Base-by-base conservation (phyloP, 2,329 filamentous ascomycete species). In the Colletotrichum horii region DNA sequence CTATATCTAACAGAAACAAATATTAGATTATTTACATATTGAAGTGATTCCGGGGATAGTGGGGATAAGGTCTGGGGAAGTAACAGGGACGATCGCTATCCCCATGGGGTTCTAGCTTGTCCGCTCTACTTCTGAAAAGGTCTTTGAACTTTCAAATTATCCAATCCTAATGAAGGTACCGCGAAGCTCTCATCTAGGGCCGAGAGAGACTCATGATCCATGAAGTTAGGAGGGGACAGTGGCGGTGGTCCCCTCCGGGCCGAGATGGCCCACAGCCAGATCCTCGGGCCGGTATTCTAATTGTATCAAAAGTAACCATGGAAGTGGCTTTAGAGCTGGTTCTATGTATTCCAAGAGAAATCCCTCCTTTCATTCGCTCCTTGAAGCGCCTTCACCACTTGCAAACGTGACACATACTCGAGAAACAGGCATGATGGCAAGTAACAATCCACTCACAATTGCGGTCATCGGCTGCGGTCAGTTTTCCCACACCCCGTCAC, bases 391-490 rank as follows among this genome's bases (percentile, higher is more conserved):
- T 58, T 12, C 9, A 1, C 2, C 4, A 3, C 5, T 6, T 0
- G 24, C 1, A 58, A 58, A 11, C n/a, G 15, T 6, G 3, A 0
- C 55, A 26, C 2, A 28, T 11, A 11, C 55, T 16, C 3, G 2
- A 28, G 2, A 58, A 28, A 5, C 26, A 4, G 0, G 22, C 55
- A 4, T 28, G 3, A 58, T 58, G 55, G 55, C 0, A 58, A 58
- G 1, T 16, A 19, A 4, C 15, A 11, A 14, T 11, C 55, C 55
- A 11, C 55, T 58, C 55, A 58, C 0, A 0, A 28, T 58, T 19
- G 55, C 55, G 4, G 55, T 58, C 22, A 58, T 58, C 14, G 55
- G 55, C 8, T 58, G 55, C 15, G 55, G 55, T 58, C 26, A 58
- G 55, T 58, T 58, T 28, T 58, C 24, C 4, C 24, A 58, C 6